phyloP scores from a whole-genome alignment of 495 filamentous ascomycete genomes.

The Melanomma pulvis-pyrius region DNA sequence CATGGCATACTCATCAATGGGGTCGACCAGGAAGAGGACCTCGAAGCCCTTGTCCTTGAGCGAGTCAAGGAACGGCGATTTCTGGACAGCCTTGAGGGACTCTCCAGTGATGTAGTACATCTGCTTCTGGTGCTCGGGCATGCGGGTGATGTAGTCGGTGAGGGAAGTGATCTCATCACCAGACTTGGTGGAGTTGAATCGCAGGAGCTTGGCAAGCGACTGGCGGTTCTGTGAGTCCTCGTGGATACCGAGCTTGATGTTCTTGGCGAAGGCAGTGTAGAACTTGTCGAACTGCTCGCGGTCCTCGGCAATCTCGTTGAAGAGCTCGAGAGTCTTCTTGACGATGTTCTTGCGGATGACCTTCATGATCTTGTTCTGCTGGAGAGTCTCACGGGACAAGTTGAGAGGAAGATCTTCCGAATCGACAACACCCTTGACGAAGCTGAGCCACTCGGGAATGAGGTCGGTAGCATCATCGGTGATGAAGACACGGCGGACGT shows the following conservation, averaged over 20 bases:
- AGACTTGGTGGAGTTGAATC: conserved; percentile 98
- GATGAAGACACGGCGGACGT: conserved; percentile 99
- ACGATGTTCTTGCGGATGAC: conserved; percentile 99
- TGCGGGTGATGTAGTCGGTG: conserved; percentile 94
- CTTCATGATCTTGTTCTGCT: conserved; percentile 99
- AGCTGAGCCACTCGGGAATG: conserved; percentile 98
- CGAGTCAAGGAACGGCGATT: conserved; percentile 98
- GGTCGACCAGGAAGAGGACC: conserved; percentile 98
- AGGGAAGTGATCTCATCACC: conserved; percentile 94
- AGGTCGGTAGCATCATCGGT: conserved; percentile 98
- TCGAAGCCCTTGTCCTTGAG: conserved; percentile 99
- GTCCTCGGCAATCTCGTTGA: conserved; percentile 97
- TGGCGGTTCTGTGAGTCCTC: conserved; percentile 98
- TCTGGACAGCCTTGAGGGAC: conserved; percentile 94
- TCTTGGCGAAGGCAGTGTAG: conserved; percentile 99
- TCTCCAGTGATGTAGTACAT: conserved; percentile 99
- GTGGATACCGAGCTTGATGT: conserved; percentile 99
- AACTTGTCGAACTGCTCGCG: conserved; percentile 99
- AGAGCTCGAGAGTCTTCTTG: conserved; percentile 99
- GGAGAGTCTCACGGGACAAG: conserved; percentile 98
- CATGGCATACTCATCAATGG: conserved; percentile 99
- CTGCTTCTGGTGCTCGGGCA: conserved; percentile 99
- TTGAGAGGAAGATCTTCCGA: conserved; percentile 99
- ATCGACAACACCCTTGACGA: conserved; percentile 99
- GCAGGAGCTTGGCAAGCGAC: conserved; percentile 93